Evolutionary conservation across 176 grass and related monocot species (phyloP), one percentile per base, ranked within the genome.

Genomic region (maize (Zea mays)): DNA sequence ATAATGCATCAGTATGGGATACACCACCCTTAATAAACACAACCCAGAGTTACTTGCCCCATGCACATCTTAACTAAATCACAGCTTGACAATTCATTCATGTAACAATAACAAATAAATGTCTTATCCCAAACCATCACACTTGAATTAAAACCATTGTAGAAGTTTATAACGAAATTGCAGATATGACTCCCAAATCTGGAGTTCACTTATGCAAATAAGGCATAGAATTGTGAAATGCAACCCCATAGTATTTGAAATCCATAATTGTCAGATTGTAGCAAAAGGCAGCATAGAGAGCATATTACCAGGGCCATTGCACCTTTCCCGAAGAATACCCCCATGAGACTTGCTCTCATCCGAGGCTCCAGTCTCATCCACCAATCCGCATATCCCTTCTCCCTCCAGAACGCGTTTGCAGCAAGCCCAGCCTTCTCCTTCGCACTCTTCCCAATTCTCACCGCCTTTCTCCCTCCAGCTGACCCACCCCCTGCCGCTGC

Each of bases 311-410:
- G 81, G 43, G 77, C 77, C 50, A 75, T 52, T 8, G 87, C 79
- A 52, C 87, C 81, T 78, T 94, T 94, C 44, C 83, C 91, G 0
- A 98, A 76, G 84, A 94, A 98, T n/a, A 81, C 85, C 16, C 85
- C 83, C 3, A 85, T 44, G 57, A 92, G 78, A 46, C 87, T 92
- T 64, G 89, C 83, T 80, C 89, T 86, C 8, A 87, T 71, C 71
- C 74, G 82, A 6, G 81, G 87, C 76, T 98, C 96, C 40, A 94
- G 78, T 80, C 67, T 74, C 73, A 75, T 79, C 96, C 96, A 98
- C 96, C 96, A 98, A 79, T 98, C 91, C 61, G 90, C 60, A 71
- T 93, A 98, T 3, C 92, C 96, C 59, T 94, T 98, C 74, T 92
- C 93, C 87, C 96, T 98, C 96, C 89, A 98, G 85, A 94, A 94